Base-by-base conservation (phyloP, 495 filamentous ascomycete species). In the Hypoxylon lenormandii region DNA sequence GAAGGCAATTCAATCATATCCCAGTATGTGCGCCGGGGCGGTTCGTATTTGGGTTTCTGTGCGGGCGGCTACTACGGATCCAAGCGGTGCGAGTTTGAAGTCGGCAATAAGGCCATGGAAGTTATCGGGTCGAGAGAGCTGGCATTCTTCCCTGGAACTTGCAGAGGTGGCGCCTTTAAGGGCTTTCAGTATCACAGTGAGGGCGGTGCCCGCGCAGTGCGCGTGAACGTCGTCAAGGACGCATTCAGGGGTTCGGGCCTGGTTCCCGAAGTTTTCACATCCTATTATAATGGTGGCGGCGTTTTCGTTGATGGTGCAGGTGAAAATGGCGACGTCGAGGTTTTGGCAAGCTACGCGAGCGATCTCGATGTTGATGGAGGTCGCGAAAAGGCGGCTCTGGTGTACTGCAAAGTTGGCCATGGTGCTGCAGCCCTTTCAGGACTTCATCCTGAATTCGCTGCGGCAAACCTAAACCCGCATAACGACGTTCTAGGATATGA, bases 371-470 rank as follows among this genome's bases (percentile, higher is more conserved):
- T 97, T 16, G 87, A 94, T 55, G 82, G 89, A 1, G 94, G 92
- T 5, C 81, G 86, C 40, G 86, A 82, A 19, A 78, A 80, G 54
- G 94, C 94, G 7, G 94, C 95, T 8, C 83, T 96, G 2, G 89
- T 98, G 8, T 96, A 94, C 74, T 90, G 94, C 70, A 91, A 92
- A 71, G 85, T 97, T 36, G 94, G 93, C 0, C 86, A 92, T n/a
- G 95, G 95, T 18, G 82, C 83, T 21, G 92, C 88, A 1, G 79
- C 97, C 18, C 79, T 98, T 30, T 96, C 91, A 1, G 92, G 94
- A 0, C 91, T 94, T 42, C 96, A 98, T 83, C 94, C 95, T 47
- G 96, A 98, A 92, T 98, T 98, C 76, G 90, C 93, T 3, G 87
- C 90, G 6, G 84, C 80, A 37, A 97, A 96, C 70, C 86, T 98